phyloP scores from a whole-genome alignment of 306 rosid species.

The Begonia loranthoides region DNA sequence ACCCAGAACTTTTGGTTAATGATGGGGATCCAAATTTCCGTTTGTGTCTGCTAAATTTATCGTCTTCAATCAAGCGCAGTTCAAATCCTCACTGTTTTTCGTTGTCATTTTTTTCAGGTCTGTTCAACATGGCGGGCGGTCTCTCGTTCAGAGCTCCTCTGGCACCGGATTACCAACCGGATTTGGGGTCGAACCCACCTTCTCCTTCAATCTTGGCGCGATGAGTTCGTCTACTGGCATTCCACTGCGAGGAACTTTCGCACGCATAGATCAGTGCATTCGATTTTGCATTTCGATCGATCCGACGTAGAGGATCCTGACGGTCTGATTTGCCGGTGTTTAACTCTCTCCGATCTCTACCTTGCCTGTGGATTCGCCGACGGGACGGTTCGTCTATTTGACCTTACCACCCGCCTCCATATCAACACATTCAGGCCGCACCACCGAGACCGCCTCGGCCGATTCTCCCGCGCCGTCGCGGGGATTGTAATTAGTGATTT shows the following conservation, averaged over 20 bases:
- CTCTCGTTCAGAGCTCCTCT: slow-evolving; percentile 48
- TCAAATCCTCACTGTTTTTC: too few relatives aligned
- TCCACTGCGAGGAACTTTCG: slow-evolving; percentile 48
- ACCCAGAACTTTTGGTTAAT: too few relatives aligned
- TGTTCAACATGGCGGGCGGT: slow-evolving; percentile 79
- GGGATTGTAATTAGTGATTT: slow-evolving; percentile 32
- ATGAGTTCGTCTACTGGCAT: slow-evolving; percentile 61
- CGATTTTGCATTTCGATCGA: slow-evolving; percentile 25
- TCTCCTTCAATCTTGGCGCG: slow-evolving; percentile 39
- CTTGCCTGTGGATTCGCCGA: slow-evolving; percentile 76
- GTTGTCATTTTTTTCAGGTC: slow-evolving; percentile 30
- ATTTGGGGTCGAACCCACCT: slow-evolving; percentile 56
- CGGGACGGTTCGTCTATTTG: slow-evolving; percentile 66
- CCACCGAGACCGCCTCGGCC: slow-evolving; percentile 30
- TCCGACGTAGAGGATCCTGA: slow-evolving; percentile 23
- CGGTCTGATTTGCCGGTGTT: slow-evolving; percentile 46
- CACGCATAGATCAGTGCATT: not conserved
- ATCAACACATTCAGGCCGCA: slow-evolving; percentile 34
- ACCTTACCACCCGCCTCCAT: slow-evolving; percentile 26
- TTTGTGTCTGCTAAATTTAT: too few relatives aligned
- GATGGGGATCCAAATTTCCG: too few relatives aligned
- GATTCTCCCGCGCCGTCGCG: slow-evolving; percentile 42
- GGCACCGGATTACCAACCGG: slow-evolving; percentile 36
- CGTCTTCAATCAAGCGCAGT: too few relatives aligned
- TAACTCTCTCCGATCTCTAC: slow-evolving; percentile 50